phyloP scores from a whole-genome alignment of 768 basidiomycete species.

The Mycena pura region DNA sequence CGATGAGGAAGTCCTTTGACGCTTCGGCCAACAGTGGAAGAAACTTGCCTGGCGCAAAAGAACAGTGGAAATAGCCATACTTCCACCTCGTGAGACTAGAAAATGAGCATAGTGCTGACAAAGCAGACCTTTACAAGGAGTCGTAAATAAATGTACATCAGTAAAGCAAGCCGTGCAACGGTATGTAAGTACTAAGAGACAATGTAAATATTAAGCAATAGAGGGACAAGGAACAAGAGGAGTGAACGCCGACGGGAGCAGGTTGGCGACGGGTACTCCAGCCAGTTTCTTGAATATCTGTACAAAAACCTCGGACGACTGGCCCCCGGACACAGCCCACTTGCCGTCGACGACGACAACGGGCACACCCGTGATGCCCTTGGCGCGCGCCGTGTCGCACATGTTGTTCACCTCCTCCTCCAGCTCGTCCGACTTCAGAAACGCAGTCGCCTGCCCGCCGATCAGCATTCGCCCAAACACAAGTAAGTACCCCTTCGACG shows the following conservation, averaged over 20 bases:
- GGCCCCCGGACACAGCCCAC: conserved; percentile 80
- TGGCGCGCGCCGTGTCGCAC: conserved; percentile 64
- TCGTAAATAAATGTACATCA: no score
- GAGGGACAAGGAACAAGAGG: conserved; percentile 41
- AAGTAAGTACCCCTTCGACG: conserved; percentile 28
- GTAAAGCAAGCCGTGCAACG: no score
- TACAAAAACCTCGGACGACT: conserved; percentile 72
- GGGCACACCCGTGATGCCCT: conserved; percentile 81
- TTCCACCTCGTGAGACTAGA: no score
- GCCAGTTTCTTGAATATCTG: conserved; percentile 49
- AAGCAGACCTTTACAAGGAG: no score
- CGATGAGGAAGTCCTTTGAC: no score
- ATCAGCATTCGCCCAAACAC: conserved; percentile 7
- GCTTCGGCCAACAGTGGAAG: no score
- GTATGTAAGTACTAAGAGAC: no score
- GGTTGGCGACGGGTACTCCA: conserved; percentile 11
- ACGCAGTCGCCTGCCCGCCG: conserved; percentile 59
- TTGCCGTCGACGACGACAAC: conserved; percentile 80
- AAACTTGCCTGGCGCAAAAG: no score
- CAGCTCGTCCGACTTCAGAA: conserved; percentile 71
- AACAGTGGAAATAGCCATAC: no score
- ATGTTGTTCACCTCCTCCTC: conserved; percentile 67
- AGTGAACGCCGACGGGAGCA: conserved; percentile 18
- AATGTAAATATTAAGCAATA: no score
- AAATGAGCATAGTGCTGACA: no score